These are phyloP conservation scores for Iberis amara DNA, from an alignment of 441 rosid species.

Conservation along the genomic window DNA sequence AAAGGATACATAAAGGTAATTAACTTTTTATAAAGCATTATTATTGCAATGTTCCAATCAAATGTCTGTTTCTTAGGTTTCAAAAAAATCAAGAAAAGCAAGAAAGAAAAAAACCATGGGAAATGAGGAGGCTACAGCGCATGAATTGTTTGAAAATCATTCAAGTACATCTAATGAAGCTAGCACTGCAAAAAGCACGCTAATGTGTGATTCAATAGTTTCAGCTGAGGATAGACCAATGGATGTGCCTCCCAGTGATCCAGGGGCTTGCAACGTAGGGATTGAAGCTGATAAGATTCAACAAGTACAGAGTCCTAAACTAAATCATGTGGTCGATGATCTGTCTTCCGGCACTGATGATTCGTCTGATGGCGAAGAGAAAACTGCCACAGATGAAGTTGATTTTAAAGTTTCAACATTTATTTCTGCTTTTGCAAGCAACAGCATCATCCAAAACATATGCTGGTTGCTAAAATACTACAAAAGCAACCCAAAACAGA, in stretches of 20 bases:
- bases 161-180: slow-evolving; percentile 35
- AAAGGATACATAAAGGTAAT: not conserved
- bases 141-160: slow-evolving; percentile 37
- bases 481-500: slow-evolving; percentile 59
- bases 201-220: slow-evolving; percentile 26
- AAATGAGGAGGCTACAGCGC: slow-evolving; percentile 40
- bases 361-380: slow-evolving; percentile 70
- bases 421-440: slow-evolving; percentile 77
- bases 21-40: not conserved
- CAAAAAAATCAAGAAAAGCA: slow-evolving; percentile 68
- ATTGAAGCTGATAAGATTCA: slow-evolving; percentile 32
- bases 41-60: slow-evolving; percentile 15
- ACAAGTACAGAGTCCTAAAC: slow-evolving; percentile 31
- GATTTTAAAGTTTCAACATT: slow-evolving; percentile 79
- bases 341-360: slow-evolving; percentile 46
- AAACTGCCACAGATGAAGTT: slow-evolving; percentile 64
- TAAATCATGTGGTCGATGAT: slow-evolving; percentile 40
- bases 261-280: slow-evolving; percentile 37
- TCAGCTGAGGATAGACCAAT: slow-evolving; percentile 31
- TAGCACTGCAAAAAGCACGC: slow-evolving; percentile 33
- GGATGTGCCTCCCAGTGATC: slow-evolving; percentile 34
- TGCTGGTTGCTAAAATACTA: slow-evolving; percentile 94
- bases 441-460: slow-evolving; percentile 69
- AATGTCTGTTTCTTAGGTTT: slow-evolving; percentile 53
- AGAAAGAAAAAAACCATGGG: slow-evolving; percentile 44